These are phyloP conservation scores for Digitaria exilis DNA, from an alignment of 202 grass and related monocot species.

Conservation along the genomic window DNA sequence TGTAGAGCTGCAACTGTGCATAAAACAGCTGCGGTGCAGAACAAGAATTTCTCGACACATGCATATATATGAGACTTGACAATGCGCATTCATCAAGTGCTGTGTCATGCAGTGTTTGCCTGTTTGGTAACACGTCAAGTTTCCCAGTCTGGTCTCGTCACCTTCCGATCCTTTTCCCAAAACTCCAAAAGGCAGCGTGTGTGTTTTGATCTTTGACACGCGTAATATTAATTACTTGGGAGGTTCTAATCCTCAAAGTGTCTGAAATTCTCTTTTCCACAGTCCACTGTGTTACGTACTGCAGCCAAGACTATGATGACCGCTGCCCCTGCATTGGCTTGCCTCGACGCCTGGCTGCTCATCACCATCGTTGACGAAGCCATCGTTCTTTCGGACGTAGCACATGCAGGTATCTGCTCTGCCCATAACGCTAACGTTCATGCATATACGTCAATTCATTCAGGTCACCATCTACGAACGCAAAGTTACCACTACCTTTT, in stretches of 20 bases:
- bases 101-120: too few species aligned
- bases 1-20: not conserved
- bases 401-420: too few species aligned
- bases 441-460: not conserved
- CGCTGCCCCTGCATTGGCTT: too few species aligned
- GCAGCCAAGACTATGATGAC: too few species aligned
- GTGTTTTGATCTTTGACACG: not conserved
- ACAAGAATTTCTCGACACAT: not conserved
- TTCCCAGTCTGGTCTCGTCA: not conserved
- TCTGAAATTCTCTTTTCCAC: too few species aligned
- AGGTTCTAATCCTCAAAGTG: too few species aligned
- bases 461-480: not conserved
- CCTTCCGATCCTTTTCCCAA: not conserved
- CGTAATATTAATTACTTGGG: not conserved
- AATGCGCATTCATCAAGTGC: not conserved
- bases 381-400: not conserved
- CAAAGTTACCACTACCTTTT: not conserved
- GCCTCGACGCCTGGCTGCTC: too few species aligned
- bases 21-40: not conserved
- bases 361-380: not conserved
- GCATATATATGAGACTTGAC: not conserved
- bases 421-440: too few species aligned
- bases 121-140: slow-evolving; percentile 16
- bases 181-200: not conserved
- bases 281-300: too few species aligned